These are phyloP conservation scores for Mycena crocata DNA, from an alignment of 768 basidiomycete species.

Conservation along the genomic window DNA sequence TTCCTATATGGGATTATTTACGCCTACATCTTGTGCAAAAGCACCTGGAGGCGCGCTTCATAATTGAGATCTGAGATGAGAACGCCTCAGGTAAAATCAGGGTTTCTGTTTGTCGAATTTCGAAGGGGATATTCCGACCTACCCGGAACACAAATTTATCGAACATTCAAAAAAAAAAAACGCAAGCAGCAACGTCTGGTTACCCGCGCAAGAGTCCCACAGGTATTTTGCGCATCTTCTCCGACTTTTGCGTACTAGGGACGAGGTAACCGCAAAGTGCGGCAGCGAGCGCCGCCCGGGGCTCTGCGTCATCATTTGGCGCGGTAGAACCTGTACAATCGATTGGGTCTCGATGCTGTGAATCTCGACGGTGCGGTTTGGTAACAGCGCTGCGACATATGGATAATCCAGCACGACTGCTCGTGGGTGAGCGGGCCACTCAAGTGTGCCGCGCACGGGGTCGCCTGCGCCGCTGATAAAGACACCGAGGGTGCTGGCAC, in stretches of 20 bases:
- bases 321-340: conserved; percentile 76
- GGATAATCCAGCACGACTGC: conserved; percentile 82
- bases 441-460: conserved; percentile 88
- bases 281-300: conserved; percentile 50
- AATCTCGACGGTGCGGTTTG: conserved; percentile 82
- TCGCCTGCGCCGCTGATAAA: conserved; percentile 89
- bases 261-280: conserved; percentile 60
- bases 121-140: too few species aligned
- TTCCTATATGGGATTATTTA: too few species aligned
- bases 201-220: conserved; percentile 44
- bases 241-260: conserved; percentile 60
- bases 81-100: too few species aligned
- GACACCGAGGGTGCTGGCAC: conserved; percentile 81
- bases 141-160: too few species aligned
- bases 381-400: conserved; percentile 81
- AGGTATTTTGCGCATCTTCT: conserved; percentile 57
- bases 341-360: conserved; percentile 82
- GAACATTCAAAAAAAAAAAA: too few species aligned
- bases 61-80: too few species aligned
- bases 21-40: too few species aligned
- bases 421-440: conserved; percentile 83
- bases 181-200: too few species aligned
- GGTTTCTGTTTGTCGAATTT: too few species aligned
- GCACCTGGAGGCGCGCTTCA: too few species aligned
- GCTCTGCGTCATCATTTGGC: conserved; percentile 41